Percentiles rank a stretch among this genome's conserved stretches.
These are phyloP conservation scores for Fusarium burgessii DNA, from an alignment of 2,329 filamentous ascomycete genomes.

Conservation along the genomic window DNA sequence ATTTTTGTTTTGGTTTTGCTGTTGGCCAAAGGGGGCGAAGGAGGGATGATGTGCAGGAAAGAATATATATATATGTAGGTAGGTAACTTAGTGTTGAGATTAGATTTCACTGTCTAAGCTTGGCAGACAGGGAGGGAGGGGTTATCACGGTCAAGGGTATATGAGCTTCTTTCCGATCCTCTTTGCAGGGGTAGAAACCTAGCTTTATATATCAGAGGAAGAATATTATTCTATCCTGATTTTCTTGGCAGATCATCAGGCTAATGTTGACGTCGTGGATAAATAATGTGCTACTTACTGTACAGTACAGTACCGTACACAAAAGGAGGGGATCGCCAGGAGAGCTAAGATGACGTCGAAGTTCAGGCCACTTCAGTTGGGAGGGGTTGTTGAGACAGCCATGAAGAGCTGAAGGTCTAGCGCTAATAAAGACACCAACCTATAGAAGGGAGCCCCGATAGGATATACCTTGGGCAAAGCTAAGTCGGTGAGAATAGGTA, in stretches of 20 bases:
- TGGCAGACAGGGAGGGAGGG: slow-evolving; percentile 40
- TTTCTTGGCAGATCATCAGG: background rate
- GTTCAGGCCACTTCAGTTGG: background rate
- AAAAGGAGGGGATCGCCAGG: slow-evolving; percentile 27
- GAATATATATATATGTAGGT: background rate
- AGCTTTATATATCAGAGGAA: slow-evolving; percentile 6
- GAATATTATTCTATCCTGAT: background rate
- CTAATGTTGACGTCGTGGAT: slow-evolving; percentile 38
- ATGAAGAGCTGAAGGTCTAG: slow-evolving; percentile 16
- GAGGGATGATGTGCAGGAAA: slow-evolving; percentile 15
- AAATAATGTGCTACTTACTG: background rate
- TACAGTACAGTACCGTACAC: no score
- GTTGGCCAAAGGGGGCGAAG: slow-evolving; percentile 3
- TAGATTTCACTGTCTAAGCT: slow-evolving; percentile 30
- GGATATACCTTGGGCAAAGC: background rate
- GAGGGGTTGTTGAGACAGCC: slow-evolving; percentile 33
- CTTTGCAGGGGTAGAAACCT: slow-evolving; percentile 12
- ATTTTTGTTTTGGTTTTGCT: background rate
- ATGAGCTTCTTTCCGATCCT: slow-evolving; percentile 28
- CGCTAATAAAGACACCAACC: background rate
- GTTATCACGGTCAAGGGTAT: slow-evolving; percentile 39
- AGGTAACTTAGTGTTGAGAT: slow-evolving; percentile 23
- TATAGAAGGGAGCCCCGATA: background rate
- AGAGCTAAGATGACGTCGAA: slow-evolving; percentile 37
- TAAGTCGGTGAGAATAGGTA: slow-evolving; percentile 2